A percentile compares a stretch with the other conserved stretches of the same genome.
phyloP scores from a whole-genome alignment of 345 rosid genomes.

The Citropsis articulata region DNA sequence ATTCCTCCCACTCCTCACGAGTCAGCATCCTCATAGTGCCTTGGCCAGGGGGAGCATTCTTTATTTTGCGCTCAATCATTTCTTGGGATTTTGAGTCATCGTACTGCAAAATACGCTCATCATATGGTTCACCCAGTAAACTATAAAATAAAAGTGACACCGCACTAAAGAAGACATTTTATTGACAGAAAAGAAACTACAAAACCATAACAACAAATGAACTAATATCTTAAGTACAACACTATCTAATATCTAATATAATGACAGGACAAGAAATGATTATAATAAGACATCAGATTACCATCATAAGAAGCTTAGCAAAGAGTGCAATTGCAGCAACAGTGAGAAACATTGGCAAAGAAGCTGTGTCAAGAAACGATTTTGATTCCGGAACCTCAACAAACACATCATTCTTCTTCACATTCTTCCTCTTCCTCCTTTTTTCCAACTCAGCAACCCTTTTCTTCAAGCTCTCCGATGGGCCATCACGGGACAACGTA shows the following conservation, averaged over 20 bases:
- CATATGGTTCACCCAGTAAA: background rate
- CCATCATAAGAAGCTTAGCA: conserved; percentile 88
- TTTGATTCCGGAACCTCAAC: conserved; percentile 79
- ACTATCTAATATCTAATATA: background rate
- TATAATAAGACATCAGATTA: conserved; percentile 17
- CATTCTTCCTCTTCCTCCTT: conserved; percentile 42
- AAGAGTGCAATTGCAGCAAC: conserved; percentile 65
- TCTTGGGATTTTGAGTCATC: conserved; percentile 88
- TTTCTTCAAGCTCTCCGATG: conserved; percentile 57
- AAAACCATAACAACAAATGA: background rate
- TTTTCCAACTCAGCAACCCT: conserved; percentile 52
- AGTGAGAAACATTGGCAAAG: conserved; percentile 71
- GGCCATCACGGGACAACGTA: conserved; percentile 36
- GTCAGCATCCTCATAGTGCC: conserved; percentile 79
- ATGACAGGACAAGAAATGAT: background rate
- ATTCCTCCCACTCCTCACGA: conserved; percentile 84
- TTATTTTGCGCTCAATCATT: conserved; percentile 77
- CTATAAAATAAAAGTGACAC: background rate
- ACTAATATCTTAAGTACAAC: background rate
- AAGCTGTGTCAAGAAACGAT: conserved; percentile 67
- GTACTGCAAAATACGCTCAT: conserved; percentile 32
- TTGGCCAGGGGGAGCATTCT: conserved; percentile 77
- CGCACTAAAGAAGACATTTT: background rate
- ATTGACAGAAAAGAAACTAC: background rate
- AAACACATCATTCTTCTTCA: conserved; percentile 50